These are phyloP conservation scores for Penicillium sp. DNA, from an alignment of 2,329 filamentous ascomycete species.

Conservation along the genomic window DNA sequence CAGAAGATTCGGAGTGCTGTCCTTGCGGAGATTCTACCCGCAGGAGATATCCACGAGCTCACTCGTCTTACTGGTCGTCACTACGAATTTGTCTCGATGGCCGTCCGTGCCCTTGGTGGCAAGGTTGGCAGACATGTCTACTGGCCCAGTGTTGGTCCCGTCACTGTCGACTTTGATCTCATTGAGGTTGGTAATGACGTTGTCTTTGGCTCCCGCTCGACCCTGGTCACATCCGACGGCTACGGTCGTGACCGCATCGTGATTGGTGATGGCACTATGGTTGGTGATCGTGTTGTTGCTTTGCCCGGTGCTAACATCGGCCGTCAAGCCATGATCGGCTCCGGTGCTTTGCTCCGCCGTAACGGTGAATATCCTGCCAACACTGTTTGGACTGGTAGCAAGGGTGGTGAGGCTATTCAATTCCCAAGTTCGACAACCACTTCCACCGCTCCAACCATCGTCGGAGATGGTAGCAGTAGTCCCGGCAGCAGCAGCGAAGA, in stretches of 20 bases:
- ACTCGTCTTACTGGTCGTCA: conserved; percentile 56
- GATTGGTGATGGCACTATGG: conserved; percentile 54
- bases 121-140: conserved; percentile 54
- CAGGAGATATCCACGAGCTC: conserved; percentile 48
- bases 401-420: conserved; percentile 53
- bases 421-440: conserved; percentile 31
- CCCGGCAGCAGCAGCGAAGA: conserved; percentile 11
- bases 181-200: conserved; percentile 59
- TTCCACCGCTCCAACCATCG: conserved; percentile 15
- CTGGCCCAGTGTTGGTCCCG: conserved; percentile 59
- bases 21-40: conserved; percentile 42
- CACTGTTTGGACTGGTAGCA: conserved; percentile 55
- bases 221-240: conserved; percentile 56
- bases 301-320: conserved; percentile 55
- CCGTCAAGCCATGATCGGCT: conserved; percentile 53
- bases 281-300: conserved; percentile 56
- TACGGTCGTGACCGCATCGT: conserved; percentile 50
- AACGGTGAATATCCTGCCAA: conserved; percentile 47
- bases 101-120: conserved; percentile 53
- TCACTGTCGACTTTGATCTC: conserved; percentile 56
- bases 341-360: conserved; percentile 53
- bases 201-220: conserved; percentile 59
- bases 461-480: conserved; percentile 13
- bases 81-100: conserved; percentile 56
- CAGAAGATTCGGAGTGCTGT: conserved; percentile 22